Conservation (phyloP, 2,329 filamentous ascomycete genomes). For the Geosmithia flava region DNA sequence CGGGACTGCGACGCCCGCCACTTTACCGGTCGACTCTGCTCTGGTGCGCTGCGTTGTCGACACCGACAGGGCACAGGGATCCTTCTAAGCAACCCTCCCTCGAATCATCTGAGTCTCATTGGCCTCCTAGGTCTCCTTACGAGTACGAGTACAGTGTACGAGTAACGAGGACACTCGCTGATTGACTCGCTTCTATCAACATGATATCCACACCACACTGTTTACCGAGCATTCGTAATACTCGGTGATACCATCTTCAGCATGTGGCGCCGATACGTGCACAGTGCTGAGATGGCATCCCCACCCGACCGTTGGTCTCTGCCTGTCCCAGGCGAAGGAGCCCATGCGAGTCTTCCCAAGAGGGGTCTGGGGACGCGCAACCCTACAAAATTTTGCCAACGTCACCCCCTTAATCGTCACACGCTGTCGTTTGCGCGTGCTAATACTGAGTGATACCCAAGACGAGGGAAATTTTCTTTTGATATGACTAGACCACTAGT, state of each 20-base stretch:
- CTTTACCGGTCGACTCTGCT: neutral
- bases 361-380: neutral
- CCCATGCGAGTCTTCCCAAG: neutral
- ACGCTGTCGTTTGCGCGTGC: neutral
- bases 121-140: no score
- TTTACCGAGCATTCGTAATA: neutral
- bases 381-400: neutral
- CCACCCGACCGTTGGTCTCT: neutral
- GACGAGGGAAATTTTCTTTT: neutral
- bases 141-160: no score
- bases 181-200: neutral
- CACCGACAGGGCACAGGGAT: no score
- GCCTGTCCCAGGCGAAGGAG: no score
- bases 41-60: no score
- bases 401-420: neutral
- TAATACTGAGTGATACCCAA: neutral
- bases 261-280: neutral
- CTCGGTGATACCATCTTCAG: neutral
- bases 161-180: no score
- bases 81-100: no score
- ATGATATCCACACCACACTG: neutral
- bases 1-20: no score
- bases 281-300: neutral
- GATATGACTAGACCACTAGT: no score
- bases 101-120: no score